These are phyloP conservation scores for Xylariales sp. DNA, from an alignment of 2,329 filamentous ascomycete genomes.

Conservation along the genomic window DNA sequence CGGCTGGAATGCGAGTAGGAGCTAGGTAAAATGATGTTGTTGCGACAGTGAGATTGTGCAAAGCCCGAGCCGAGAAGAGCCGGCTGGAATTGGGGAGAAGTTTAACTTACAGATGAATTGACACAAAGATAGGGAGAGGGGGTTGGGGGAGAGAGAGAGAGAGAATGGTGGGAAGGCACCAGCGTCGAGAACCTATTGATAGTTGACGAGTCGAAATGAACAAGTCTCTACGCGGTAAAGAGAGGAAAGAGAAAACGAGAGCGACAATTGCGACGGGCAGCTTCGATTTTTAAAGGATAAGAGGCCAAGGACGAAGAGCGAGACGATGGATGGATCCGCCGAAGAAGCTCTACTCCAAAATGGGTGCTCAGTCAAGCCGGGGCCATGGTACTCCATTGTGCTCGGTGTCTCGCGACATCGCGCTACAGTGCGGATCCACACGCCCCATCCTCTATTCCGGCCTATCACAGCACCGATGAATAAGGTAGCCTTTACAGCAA, in stretches of 20 bases:
- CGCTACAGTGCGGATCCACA: conserved; percentile 38
- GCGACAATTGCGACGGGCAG: conserved; percentile 48
- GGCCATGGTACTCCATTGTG: conserved; percentile 31
- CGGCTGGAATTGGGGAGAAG: conserved; percentile 19
- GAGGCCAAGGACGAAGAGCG: conserved; percentile 34
- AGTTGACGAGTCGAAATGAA: conserved; percentile 40
- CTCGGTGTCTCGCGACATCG: conserved; percentile 41
- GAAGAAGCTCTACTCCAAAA: conserved; percentile 42
- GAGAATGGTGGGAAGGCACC: conserved; percentile 40
- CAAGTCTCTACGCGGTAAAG: conserved; percentile 43
- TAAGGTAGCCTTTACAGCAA: conserved; percentile 11
- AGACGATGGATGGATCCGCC: conserved; percentile 41
- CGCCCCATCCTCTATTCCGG: conserved; percentile 23
- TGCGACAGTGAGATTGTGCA: conserved; percentile 31
- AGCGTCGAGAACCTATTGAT: conserved; percentile 41
- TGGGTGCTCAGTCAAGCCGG: conserved; percentile 32
- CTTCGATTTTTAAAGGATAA: conserved; percentile 42
- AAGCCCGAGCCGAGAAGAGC: conserved; percentile 25
- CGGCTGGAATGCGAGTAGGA: conserved; percentile 46
- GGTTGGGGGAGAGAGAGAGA: conserved; percentile 13
- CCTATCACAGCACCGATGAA: conserved; percentile 29
- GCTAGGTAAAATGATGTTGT: conserved; percentile 32
- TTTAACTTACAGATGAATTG: conserved; percentile 26
- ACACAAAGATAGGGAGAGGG: conserved; percentile 25
- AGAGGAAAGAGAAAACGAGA: conserved; percentile 44